These are phyloP conservation scores for Aspergillus piperis DNA, from an alignment of 2,329 filamentous ascomycete genomes.

Conservation along the genomic window DNA sequence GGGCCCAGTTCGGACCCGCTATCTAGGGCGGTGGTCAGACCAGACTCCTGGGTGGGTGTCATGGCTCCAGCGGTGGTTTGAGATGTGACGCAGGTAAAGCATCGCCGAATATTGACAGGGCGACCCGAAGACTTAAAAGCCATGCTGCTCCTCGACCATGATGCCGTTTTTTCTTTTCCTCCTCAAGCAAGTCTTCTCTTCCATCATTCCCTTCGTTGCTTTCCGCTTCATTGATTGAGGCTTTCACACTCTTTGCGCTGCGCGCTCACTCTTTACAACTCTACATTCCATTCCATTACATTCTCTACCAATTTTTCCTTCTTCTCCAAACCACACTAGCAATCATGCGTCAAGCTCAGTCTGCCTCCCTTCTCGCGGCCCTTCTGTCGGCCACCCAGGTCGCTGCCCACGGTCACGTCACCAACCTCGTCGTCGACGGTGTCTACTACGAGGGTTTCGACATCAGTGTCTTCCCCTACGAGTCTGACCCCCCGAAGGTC, in stretches of 20 bases:
- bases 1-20: background rate
- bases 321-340: background rate
- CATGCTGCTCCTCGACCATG: background rate
- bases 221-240: conserved; percentile 15
- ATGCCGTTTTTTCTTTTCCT: background rate
- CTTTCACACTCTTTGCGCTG: conserved; percentile 13
- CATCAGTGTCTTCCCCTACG: conserved; percentile 33
- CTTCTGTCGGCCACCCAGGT: conserved; percentile 36
- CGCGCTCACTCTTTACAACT: conserved; percentile 10
- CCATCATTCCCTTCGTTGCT: background rate
- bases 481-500: conserved; percentile 36
- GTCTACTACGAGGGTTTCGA: conserved; percentile 44
- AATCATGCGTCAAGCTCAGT: conserved; percentile 17
- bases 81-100: background rate
- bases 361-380: conserved; percentile 28
- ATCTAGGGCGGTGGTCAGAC: background rate
- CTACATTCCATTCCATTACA: conserved; percentile 3
- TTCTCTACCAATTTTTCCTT: background rate
- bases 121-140: background rate
- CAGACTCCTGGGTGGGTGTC: background rate
- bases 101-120: background rate
- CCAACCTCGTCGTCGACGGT: conserved; percentile 38
- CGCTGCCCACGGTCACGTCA: conserved; percentile 36
- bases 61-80: conserved; percentile 1
- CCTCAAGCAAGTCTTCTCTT: conserved; percentile 5